phyloP scores from a whole-genome alignment of 108 stramenopile species.

The Bacterosira constricta region DNA sequence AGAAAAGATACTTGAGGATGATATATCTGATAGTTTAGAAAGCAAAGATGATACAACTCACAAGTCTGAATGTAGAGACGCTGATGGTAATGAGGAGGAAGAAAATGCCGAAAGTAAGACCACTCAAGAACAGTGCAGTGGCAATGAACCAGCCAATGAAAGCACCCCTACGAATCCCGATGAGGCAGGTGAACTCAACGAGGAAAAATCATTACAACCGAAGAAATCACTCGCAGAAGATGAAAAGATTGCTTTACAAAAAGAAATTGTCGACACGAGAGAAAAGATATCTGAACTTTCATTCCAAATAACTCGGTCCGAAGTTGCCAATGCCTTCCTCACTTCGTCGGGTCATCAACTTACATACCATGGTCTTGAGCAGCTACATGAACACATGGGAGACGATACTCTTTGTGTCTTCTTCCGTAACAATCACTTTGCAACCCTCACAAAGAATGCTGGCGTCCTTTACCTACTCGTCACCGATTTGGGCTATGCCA shows the following conservation, averaged over 20 bases:
- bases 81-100: not conserved
- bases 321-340: slow-evolving; percentile 71
- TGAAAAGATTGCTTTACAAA: not conserved
- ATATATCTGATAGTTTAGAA: not conserved
- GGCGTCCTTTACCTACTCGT: slow-evolving; percentile 82
- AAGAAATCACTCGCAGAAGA: not conserved
- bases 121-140: not conserved
- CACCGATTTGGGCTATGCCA: slow-evolving; percentile 93
- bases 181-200: not conserved
- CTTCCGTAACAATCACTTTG: slow-evolving; percentile 98
- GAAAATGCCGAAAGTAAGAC: slow-evolving; percentile 1
- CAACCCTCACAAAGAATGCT: slow-evolving; percentile 87
- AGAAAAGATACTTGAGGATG: slow-evolving; percentile 11
- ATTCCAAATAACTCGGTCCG: slow-evolving; percentile 52
- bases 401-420: slow-evolving; percentile 85
- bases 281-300: slow-evolving; percentile 36
- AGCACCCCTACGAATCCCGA: not conserved
- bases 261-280: slow-evolving; percentile 7
- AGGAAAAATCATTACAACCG: not conserved
- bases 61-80: no score
- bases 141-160: not conserved
- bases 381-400: slow-evolving; percentile 73
- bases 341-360: slow-evolving; percentile 79
- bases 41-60: not conserved
- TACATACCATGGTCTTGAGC: slow-evolving; percentile 83